These are phyloP conservation scores for Pholiota adiposa DNA, from an alignment of 1,284 basidiomycete species.

Conservation along the genomic window DNA sequence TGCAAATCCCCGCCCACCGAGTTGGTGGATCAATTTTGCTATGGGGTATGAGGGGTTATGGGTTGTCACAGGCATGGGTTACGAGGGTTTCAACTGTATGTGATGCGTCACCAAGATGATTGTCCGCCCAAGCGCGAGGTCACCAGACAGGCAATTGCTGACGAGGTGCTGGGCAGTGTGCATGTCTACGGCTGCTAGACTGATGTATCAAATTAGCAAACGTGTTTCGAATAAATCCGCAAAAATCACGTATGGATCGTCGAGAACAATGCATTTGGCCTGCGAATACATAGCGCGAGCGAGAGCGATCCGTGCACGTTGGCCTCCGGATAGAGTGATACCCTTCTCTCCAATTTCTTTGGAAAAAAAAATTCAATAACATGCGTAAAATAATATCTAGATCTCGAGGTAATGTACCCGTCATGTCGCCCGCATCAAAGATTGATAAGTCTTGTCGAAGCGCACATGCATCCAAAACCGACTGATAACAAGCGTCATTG, in stretches of 20 bases:
- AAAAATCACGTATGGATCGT: slow-evolving; percentile 69
- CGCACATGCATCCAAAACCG: slow-evolving; percentile 82
- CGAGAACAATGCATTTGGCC: slow-evolving; percentile 78
- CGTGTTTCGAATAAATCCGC: neutral
- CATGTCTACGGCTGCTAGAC: slow-evolving; percentile 88
- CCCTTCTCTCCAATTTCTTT: slow-evolving; percentile 85
- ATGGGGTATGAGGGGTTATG: too few species aligned
- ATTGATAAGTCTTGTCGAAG: slow-evolving; percentile 74
- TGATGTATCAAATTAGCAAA: slow-evolving; percentile 29
- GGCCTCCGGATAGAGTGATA: slow-evolving; percentile 80
- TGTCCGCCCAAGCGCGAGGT: slow-evolving; percentile 68
- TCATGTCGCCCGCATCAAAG: slow-evolving; percentile 83
- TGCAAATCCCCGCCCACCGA: too few species aligned
- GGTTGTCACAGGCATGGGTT: too few species aligned
- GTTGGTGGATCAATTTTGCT: too few species aligned
- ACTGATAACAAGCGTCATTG: slow-evolving; percentile 72
- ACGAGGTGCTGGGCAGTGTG: slow-evolving; percentile 83
- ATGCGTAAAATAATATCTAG: too few species aligned
- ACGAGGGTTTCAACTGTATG: too few species aligned
- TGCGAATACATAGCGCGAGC: slow-evolving; percentile 70
- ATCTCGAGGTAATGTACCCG: slow-evolving; percentile 60
- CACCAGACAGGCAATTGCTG: slow-evolving; percentile 63
- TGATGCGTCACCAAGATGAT: slow-evolving; percentile 89
- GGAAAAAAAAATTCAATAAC: too few species aligned
- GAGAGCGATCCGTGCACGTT: slow-evolving; percentile 77